Percentiles rank a stretch among this genome's conserved stretches.
phyloP scores from a whole-genome alignment of 768 basidiomycete genomes.

The Leccinum subgranulosum region DNA sequence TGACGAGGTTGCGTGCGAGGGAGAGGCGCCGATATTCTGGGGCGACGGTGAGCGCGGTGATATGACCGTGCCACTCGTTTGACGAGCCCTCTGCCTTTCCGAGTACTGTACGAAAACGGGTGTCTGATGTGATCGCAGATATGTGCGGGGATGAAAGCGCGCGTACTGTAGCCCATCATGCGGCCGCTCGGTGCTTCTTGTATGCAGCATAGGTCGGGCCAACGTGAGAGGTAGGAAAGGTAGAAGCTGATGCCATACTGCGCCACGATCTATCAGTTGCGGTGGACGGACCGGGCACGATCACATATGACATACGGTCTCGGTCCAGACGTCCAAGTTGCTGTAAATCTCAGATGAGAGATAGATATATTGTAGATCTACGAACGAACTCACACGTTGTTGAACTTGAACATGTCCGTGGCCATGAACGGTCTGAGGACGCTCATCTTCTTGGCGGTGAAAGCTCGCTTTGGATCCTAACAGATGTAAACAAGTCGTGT shows the following conservation, averaged over 20 bases:
- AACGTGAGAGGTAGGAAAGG: constrained; percentile 80
- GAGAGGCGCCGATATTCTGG: constrained; percentile 89
- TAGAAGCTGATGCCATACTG: constrained; percentile 91
- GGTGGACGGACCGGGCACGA: not conserved
- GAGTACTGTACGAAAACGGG: constrained; percentile 55
- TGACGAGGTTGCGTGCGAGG: constrained; percentile 85
- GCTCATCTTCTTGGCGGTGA: constrained; percentile 58
- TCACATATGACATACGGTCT: constrained; percentile 63
- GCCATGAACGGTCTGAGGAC: constrained; percentile 83
- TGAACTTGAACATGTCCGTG: constrained; percentile 89
- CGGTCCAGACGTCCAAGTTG: constrained; percentile 96
- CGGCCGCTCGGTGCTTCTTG: constrained; percentile 78
- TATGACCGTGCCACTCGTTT: constrained; percentile 87
- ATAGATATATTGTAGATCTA: not conserved
- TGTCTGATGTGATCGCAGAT: constrained; percentile 5
- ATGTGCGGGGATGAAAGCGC: not conserved
- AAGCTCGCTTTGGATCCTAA: constrained; percentile 25
- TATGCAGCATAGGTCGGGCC: constrained; percentile 88
- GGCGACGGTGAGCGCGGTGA: constrained; percentile 92
- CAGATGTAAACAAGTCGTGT: constrained; percentile 23
- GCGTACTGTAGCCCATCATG: constrained; percentile 91
- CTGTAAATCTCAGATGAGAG: constrained; percentile 37
- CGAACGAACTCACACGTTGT: constrained; percentile 65
- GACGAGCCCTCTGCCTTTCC: constrained; percentile 86
- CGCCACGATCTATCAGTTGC: not conserved